Evolutionary conservation across 78 protist species (phyloP).

Genomic region (Anaeramoeba ignava): DNA sequence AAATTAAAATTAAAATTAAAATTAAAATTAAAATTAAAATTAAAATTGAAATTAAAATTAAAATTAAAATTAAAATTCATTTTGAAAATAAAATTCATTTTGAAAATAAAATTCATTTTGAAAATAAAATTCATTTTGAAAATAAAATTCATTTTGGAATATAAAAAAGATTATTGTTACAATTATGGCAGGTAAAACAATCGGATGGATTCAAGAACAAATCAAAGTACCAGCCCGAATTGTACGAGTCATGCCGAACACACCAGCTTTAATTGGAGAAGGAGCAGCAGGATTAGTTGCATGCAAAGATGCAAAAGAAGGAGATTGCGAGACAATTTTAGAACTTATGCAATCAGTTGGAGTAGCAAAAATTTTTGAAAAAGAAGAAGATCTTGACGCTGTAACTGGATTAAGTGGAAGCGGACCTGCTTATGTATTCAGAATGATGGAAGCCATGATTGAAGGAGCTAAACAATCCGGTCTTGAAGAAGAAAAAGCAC

Average conservation of each 20-base stretch:
- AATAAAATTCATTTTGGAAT: too few relatives aligned
- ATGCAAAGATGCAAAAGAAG: background rate
- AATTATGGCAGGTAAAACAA: constrained; percentile 34
- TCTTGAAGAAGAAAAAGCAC: constrained; percentile 29
- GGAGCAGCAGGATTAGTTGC: constrained; percentile 16
- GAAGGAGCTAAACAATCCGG: constrained; percentile 57
- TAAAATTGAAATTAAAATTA: too few relatives aligned
- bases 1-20: too few relatives aligned
- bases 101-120: too few relatives aligned
- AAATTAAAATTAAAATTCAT: too few relatives aligned
- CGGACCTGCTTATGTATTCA: constrained; percentile 58
- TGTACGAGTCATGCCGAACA: constrained; percentile 55
- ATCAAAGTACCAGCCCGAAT: background rate
- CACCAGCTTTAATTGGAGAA: constrained; percentile 24
- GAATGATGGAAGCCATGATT: constrained; percentile 51
- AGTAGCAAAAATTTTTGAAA: background rate
- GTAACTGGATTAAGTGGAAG: constrained; percentile 56
- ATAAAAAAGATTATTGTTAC: constrained; percentile 23
- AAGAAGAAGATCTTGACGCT: constrained; percentile 38
- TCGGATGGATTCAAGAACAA: background rate
- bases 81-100: too few relatives aligned
- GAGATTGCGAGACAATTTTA: constrained; percentile 6
- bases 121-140: too few relatives aligned
- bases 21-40: too few relatives aligned
- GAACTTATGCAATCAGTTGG: constrained; percentile 29